Percentiles rank a stretch among this genome's conserved stretches.
Conservation (phyloP, 2,329 filamentous ascomycete species). For the Sarocladium brachiariae region DNA sequence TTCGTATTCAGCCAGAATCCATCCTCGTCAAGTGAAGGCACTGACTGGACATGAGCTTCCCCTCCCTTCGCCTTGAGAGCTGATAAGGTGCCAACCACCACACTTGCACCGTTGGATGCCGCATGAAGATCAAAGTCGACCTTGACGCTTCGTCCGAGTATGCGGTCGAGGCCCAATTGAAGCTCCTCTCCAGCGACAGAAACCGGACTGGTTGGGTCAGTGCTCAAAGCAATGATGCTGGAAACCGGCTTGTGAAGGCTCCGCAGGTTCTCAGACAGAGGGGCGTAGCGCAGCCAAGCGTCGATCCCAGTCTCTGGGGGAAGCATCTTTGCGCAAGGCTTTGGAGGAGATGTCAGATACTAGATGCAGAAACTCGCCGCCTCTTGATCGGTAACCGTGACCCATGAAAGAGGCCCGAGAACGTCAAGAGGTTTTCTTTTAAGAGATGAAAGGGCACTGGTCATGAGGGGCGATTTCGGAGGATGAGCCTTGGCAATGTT, state of each 20-base stretch:
- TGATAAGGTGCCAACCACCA: background rate
- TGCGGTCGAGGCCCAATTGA: conserved; percentile 46
- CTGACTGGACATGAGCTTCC: conserved; percentile 17
- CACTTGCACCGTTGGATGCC: too few species aligned
- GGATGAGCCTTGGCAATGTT: background rate
- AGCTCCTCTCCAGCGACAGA: conserved; percentile 53
- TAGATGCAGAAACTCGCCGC: too few species aligned
- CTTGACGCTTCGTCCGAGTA: conserved; percentile 43
- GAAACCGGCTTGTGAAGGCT: background rate
- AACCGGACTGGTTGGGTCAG: conserved; percentile 46
- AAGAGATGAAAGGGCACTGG: too few species aligned
- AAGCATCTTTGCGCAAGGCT: too few species aligned
- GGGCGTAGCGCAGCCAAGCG: conserved; percentile 61
- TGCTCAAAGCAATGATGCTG: conserved; percentile 45
- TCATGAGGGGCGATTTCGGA: background rate
- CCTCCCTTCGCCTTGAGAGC: background rate
- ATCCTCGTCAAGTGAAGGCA: conserved; percentile 38
- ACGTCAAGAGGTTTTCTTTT: too few species aligned
- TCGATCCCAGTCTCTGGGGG: conserved; percentile 53
- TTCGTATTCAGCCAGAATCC: conserved; percentile 53
- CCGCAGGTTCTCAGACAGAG: conserved; percentile 23
- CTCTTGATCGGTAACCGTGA: too few species aligned
- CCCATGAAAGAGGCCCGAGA: background rate
- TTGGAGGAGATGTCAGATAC: too few species aligned
- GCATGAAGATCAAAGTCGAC: too few species aligned